Evolutionary conservation across 2,329 filamentous ascomycete genomes (phyloP).

Genomic region (Cladobotryum protrusum): DNA sequence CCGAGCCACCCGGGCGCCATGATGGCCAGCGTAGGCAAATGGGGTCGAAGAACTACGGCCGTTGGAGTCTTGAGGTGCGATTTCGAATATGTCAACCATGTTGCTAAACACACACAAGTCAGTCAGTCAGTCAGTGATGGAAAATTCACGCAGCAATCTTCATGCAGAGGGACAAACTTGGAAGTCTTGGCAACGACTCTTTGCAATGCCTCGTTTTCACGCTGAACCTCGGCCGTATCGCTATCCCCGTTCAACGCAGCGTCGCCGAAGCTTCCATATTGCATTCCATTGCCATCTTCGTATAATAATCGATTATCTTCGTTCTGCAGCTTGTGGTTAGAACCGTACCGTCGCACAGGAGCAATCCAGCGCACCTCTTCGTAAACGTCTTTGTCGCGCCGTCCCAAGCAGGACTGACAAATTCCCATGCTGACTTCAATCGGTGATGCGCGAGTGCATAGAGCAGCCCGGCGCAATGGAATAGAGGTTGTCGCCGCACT

Average conservation of each 20-base stretch:
- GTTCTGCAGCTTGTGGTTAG: conserved; percentile 33
- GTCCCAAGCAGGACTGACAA: conserved; percentile 56
- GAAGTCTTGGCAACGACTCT: conserved; percentile 58
- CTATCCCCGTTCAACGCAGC: conserved; percentile 47
- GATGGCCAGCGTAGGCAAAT: conserved; percentile 43
- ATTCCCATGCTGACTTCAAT: conserved; percentile 44
- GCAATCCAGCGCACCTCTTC: conserved; percentile 44
- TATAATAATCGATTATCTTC: conserved; percentile 54
- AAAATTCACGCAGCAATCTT: not conserved
- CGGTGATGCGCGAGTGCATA: conserved; percentile 13
- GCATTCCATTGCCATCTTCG: conserved; percentile 52
- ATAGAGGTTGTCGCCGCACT: not conserved
- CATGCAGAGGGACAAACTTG: conserved; percentile 41
- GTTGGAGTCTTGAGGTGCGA: conserved; percentile 45
- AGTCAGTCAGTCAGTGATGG: not conserved
- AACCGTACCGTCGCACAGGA: not conserved
- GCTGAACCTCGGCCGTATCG: conserved; percentile 56
- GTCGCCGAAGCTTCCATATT: conserved; percentile 59
- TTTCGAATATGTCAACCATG: conserved; percentile 63
- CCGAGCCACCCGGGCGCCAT: conserved; percentile 49
- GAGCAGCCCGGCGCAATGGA: conserved; percentile 14
- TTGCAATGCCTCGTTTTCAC: conserved; percentile 59
- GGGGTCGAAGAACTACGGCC: conserved; percentile 30
- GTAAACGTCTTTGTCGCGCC: conserved; percentile 42
- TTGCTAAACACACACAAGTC: conserved; percentile 41